These are phyloP conservation scores for Boletus patriciae DNA, from an alignment of 768 basidiomycete species.

Conservation along the genomic window DNA sequence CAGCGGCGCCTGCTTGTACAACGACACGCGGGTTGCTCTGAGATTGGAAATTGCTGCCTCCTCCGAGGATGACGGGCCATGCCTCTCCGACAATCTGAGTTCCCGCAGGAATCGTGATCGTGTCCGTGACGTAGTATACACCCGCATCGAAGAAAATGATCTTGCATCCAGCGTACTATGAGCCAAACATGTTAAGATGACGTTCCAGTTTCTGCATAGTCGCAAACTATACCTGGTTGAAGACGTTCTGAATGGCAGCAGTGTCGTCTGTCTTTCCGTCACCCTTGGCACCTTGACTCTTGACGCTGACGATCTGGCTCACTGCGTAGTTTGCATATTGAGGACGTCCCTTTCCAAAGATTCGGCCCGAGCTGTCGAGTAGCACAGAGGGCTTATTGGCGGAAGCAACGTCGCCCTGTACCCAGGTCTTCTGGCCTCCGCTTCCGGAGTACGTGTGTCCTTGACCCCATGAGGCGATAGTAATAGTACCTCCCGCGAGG, in stretches of 20 bases:
- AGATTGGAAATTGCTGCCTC: conserved; percentile 43
- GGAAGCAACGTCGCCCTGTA: conserved; percentile 46
- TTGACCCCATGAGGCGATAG: conserved; percentile 63
- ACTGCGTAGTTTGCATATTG: conserved; percentile 62
- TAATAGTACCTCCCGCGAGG: conserved; percentile 37
- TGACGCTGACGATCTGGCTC: conserved; percentile 68
- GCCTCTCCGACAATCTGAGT: conserved; percentile 50
- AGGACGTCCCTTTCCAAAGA: conserved; percentile 63
- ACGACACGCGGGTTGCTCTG: conserved; percentile 39
- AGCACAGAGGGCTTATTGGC: conserved; percentile 54
- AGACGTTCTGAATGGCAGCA: conserved; percentile 55
- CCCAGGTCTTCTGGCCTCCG: conserved; percentile 43
- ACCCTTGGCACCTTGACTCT: conserved; percentile 66
- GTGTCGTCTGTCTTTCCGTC: conserved; percentile 80
- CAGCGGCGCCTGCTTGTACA: conserved; percentile 43
- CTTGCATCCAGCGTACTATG: conserved; percentile 66
- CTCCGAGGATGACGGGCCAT: conserved; percentile 49
- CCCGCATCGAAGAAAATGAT: conserved; percentile 81
- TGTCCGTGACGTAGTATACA: conserved; percentile 45
- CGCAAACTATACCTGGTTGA: conserved; percentile 45
- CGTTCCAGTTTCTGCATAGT: neutral
- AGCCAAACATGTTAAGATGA: neutral
- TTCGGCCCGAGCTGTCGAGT: conserved; percentile 55
- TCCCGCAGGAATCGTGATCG: conserved; percentile 49
- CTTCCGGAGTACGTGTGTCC: conserved; percentile 67